Conservation (phyloP, 2,329 filamentous ascomycete genomes). For the Monosporascus sp. region DNA sequence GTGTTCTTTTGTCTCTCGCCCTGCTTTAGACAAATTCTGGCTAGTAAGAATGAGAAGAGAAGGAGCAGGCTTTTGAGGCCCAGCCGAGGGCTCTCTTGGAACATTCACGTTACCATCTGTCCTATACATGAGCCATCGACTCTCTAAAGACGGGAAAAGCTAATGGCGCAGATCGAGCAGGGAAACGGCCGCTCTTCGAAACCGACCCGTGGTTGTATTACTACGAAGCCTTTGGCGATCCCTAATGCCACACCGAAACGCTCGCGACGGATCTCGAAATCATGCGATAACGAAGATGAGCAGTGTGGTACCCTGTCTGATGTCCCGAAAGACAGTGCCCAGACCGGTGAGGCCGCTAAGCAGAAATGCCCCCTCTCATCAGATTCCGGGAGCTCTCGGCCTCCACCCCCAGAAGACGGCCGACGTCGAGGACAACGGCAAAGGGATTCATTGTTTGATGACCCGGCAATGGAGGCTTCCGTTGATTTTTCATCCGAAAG, state of each 20-base stretch:
- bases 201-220: conserved; percentile 2
- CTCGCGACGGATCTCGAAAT: conserved; percentile 21
- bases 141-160: conserved; percentile 9
- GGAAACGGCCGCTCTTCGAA: conserved; percentile 6
- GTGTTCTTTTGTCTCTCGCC: conserved; percentile 5
- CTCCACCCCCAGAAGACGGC: conserved; percentile 12
- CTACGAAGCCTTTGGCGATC: conserved; percentile 21
- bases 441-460: conserved; percentile 31
- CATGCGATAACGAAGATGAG: conserved; percentile 10
- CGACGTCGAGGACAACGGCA: conserved; percentile 22
- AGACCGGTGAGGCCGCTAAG: conserved; percentile 17
- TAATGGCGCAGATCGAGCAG: conserved; percentile 15
- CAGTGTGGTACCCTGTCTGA: conserved; percentile 5
- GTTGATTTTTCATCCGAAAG: conserved; percentile 55
- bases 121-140: conserved; percentile 1
- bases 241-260: conserved; percentile 31
- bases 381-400: conserved; percentile 16
- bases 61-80: neutral
- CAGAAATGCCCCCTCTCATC: conserved; percentile 20
- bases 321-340: conserved; percentile 13
- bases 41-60: neutral
- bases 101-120: neutral
- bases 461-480: conserved; percentile 38
- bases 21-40: neutral
- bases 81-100: neutral